A percentile compares a stretch with the other conserved stretches of the same genome.
These are phyloP conservation scores for Lepidopterella palustris DNA, from an alignment of 495 filamentous ascomycete species.

Conservation along the genomic window DNA sequence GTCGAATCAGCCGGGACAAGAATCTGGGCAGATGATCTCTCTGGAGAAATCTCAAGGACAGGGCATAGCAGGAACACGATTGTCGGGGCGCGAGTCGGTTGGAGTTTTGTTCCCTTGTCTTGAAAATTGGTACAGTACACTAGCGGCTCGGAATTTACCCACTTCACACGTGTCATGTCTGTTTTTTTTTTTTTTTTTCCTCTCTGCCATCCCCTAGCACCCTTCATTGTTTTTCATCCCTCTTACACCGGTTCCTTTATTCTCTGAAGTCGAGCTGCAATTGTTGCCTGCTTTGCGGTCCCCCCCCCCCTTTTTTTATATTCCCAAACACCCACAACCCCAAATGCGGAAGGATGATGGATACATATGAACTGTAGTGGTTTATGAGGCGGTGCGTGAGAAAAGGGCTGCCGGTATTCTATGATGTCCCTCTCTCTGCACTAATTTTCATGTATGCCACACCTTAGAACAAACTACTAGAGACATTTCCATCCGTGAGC, in stretches of 20 bases:
- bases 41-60: slow-evolving; percentile 1
- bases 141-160: slow-evolving; percentile 2
- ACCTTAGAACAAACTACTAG: slow-evolving; percentile 1
- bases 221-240: background rate
- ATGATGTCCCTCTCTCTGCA: background rate
- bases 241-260: background rate
- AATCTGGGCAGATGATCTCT: background rate
- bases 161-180: slow-evolving; percentile 17
- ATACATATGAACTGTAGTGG: background rate
- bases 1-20: background rate
- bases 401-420: slow-evolving; percentile 1
- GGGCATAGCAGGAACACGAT: slow-evolving; percentile 1
- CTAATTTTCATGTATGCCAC: background rate
- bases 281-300: background rate
- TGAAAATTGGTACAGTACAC: slow-evolving; percentile 8
- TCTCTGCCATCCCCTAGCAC: slow-evolving; percentile 1
- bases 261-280: background rate
- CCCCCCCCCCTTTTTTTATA: background rate
- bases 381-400: background rate
- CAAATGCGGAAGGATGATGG: background rate
- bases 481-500: background rate
- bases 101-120: slow-evolving; percentile 6
- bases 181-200: too few species aligned
- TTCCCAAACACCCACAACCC: background rate
- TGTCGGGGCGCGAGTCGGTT: slow-evolving; percentile 4